These are phyloP conservation scores for Pleurotus platypus DNA, from an alignment of 768 basidiomycete species.

Conservation along the genomic window DNA sequence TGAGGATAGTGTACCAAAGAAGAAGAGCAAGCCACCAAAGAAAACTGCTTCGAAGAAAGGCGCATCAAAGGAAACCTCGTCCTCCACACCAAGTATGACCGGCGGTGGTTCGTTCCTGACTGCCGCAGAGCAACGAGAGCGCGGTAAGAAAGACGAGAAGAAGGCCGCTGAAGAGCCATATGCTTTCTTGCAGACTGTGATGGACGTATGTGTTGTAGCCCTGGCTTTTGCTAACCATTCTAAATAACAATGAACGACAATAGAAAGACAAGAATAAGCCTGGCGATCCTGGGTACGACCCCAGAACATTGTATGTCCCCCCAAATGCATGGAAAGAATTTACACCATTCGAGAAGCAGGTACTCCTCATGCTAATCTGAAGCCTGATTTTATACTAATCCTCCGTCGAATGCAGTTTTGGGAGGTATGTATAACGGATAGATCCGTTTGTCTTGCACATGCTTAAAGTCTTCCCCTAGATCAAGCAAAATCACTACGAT, in stretches of 20 bases:
- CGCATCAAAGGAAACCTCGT: constrained; percentile 19
- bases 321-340: constrained; percentile 73
- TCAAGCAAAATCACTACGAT: constrained; percentile 97
- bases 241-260: neutral
- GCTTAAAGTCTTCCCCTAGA: constrained; percentile 36
- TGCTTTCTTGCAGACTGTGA: constrained; percentile 64
- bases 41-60: constrained; percentile 11
- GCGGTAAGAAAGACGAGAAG: constrained; percentile 80
- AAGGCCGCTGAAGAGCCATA: constrained; percentile 76
- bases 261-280: constrained; percentile 81
- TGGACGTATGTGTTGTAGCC: constrained; percentile 52
- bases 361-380: constrained; percentile 18
- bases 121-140: constrained; percentile 73
- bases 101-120: constrained; percentile 61
- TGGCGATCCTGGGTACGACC: constrained; percentile 86
- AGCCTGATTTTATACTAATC: constrained; percentile 3
- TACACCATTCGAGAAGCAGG: constrained; percentile 95
- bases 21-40: constrained; percentile 9
- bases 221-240: neutral
- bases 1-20: constrained; percentile 29
- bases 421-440: constrained; percentile 41
- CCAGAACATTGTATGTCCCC: constrained; percentile 82
- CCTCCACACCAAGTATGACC: constrained; percentile 16
- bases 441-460: neutral
- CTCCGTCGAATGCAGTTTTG: constrained; percentile 49